These are phyloP conservation scores for Trichoderma reesei DNA, from an alignment of 495 filamentous ascomycete genomes.

Conservation along the genomic window DNA sequence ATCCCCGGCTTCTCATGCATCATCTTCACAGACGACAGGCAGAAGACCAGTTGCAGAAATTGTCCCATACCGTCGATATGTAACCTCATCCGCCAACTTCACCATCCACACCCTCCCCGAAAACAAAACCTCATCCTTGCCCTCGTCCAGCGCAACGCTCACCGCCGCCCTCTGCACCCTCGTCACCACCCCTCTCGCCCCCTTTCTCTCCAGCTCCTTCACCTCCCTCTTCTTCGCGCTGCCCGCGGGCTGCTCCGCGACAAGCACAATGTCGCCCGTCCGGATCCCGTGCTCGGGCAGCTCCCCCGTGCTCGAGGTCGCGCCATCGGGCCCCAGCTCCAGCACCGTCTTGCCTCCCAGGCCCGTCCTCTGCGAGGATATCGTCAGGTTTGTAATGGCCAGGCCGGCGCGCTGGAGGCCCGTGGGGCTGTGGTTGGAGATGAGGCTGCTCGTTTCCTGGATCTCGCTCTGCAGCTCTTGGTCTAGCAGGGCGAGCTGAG, in stretches of 20 bases:
- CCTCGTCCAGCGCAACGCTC: slow-evolving; percentile 57
- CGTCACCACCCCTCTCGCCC: slow-evolving; percentile 74
- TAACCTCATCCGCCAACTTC: slow-evolving; percentile 93
- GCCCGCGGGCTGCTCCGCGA: slow-evolving; percentile 63
- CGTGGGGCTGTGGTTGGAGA: slow-evolving; percentile 58
- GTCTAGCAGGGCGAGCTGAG: slow-evolving; percentile 68
- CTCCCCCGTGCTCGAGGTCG: slow-evolving; percentile 39
- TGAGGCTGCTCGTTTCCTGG: slow-evolving; percentile 57
- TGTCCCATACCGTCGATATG: slow-evolving; percentile 57
- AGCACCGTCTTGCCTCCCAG: slow-evolving; percentile 80
- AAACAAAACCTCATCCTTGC: slow-evolving; percentile 49
- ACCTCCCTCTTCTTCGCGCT: slow-evolving; percentile 65
- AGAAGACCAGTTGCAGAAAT: too few relatives aligned
- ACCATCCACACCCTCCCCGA: slow-evolving; percentile 56
- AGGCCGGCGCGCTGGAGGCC: slow-evolving; percentile 77
- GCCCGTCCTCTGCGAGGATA: slow-evolving; percentile 79
- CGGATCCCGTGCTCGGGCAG: slow-evolving; percentile 77
- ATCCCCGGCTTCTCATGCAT: not conserved
- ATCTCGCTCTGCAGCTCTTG: slow-evolving; percentile 74
- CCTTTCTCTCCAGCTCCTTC: slow-evolving; percentile 49
- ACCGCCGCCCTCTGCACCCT: slow-evolving; percentile 54
- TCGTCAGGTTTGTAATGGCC: slow-evolving; percentile 68
- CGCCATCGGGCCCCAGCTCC: slow-evolving; percentile 67
- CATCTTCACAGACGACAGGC: too few relatives aligned
- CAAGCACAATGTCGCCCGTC: slow-evolving; percentile 76